Evolutionary conservation across 495 filamentous ascomycete genomes (phyloP).

Genomic region (Penicillium egyptiacum): DNA sequence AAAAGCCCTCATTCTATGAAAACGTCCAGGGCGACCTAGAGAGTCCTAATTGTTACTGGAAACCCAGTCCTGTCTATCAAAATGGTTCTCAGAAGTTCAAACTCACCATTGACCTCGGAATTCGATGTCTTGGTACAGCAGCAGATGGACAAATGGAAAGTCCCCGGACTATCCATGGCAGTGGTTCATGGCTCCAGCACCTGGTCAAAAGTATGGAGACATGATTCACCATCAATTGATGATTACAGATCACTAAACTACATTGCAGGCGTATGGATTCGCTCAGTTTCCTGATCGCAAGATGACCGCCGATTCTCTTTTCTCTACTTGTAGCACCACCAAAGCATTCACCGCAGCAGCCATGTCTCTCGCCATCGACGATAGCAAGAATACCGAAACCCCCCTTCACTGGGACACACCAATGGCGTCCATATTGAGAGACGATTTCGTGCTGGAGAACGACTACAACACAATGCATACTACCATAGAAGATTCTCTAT

Average conservation of each 20-base stretch:
- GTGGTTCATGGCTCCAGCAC: conserved; percentile 45
- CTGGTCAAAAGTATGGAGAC: conserved; percentile 36
- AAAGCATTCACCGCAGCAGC: conserved; percentile 55
- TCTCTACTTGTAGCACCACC: conserved; percentile 50
- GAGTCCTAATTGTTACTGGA: not conserved
- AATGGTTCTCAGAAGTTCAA: conserved; percentile 1
- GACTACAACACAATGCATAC: conserved; percentile 43
- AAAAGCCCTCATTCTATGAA: not conserved
- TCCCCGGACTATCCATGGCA: conserved; percentile 47
- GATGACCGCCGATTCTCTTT: conserved; percentile 44
- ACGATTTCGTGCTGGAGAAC: conserved; percentile 52
- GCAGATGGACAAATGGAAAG: conserved; percentile 40
- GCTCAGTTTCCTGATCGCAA: conserved; percentile 33
- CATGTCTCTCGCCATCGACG: conserved; percentile 45
- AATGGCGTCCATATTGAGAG: conserved; percentile 47
- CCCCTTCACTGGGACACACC: conserved; percentile 49
- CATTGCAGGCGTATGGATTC: conserved; percentile 50
- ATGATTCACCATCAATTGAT: conserved; percentile 22
- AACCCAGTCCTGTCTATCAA: too few relatives aligned
- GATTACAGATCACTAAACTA: conserved; percentile 40
- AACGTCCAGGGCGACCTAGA: not conserved
- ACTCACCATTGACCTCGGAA: conserved; percentile 6
- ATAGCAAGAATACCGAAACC: conserved; percentile 24
- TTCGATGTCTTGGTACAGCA: conserved; percentile 35
- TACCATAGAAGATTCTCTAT: conserved; percentile 53